phyloP scores from a whole-genome alignment of 2,329 filamentous ascomycete genomes.

The Venturia aucupariae region DNA sequence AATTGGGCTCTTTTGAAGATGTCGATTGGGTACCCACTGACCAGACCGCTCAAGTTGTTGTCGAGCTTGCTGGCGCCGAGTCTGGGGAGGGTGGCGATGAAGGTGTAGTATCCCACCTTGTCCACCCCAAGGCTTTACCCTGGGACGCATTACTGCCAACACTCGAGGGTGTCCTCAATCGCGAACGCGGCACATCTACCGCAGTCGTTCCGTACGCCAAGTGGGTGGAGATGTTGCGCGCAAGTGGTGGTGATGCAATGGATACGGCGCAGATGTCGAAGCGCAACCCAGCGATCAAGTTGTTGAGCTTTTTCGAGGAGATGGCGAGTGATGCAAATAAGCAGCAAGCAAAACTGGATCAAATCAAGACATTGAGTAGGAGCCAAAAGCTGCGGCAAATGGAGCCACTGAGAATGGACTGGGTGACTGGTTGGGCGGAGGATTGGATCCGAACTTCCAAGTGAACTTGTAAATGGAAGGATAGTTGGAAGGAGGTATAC shows the following conservation, averaged over 20 bases:
- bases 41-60: not conserved
- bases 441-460: not conserved
- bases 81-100: not conserved
- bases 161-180: not conserved
- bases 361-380: not conserved
- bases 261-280: not conserved
- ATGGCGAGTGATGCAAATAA: not conserved
- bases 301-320: not conserved
- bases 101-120: not conserved
- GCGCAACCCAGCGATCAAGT: not conserved
- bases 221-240: not conserved
- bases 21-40: conserved; percentile 11
- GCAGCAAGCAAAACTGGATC: not conserved
- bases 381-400: not conserved
- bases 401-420: not conserved
- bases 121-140: not conserved
- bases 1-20: not conserved
- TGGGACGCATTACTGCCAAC: not conserved
- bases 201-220: not conserved
- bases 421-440: not conserved
- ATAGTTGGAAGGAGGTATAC: no score
- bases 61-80: not conserved
- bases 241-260: not conserved
- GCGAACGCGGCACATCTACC: not conserved
- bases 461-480: no score